A percentile compares a stretch with the other conserved stretches of the same genome.
These are phyloP conservation scores for Exobasidium cylindrosporum DNA, from an alignment of 1,284 basidiomycete species.

Conservation along the genomic window DNA sequence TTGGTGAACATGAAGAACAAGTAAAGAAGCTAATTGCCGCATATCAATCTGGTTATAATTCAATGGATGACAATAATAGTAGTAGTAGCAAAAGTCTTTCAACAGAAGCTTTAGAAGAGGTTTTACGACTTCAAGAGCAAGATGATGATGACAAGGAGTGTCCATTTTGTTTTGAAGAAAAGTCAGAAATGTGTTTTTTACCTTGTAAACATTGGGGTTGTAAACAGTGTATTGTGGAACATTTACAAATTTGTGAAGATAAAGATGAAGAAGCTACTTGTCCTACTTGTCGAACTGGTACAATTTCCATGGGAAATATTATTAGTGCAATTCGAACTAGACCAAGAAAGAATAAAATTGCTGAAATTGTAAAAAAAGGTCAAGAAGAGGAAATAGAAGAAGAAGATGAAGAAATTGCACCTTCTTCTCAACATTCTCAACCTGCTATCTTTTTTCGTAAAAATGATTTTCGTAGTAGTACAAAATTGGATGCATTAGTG, in stretches of 20 bases:
- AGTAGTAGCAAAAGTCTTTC: neutral
- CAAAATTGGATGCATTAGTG: constrained; percentile 67
- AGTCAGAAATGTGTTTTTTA: constrained; percentile 42
- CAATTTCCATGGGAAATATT: constrained; percentile 19
- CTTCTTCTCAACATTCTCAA: constrained; percentile 38
- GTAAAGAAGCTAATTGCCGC: constrained; percentile 21
- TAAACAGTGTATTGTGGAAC: constrained; percentile 74
- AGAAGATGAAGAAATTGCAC: constrained; percentile 3
- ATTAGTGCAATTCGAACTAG: constrained; percentile 57
- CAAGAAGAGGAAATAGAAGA: constrained; percentile 36
- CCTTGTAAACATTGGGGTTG: constrained; percentile 61
- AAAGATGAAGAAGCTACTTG: constrained; percentile 63
- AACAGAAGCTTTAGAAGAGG: constrained; percentile 23
- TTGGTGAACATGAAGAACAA: constrained; percentile 21
- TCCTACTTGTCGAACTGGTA: constrained; percentile 44
- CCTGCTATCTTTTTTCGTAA: constrained; percentile 65
- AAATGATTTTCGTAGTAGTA: constrained; percentile 81
- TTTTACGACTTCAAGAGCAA: constrained; percentile 22
- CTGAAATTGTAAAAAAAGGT: constrained; percentile 54
- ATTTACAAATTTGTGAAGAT: constrained; percentile 66
- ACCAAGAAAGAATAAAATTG: constrained; percentile 55
- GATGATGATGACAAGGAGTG: constrained; percentile 28
- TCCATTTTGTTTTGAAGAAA: constrained; percentile 54
- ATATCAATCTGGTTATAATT: constrained; percentile 14
- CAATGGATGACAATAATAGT: neutral